A percentile compares a stretch with the other conserved stretches of the same genome.
These are phyloP conservation scores for Parasitella parasitica DNA, from an alignment of 371 early-diverging fungal species.

Conservation along the genomic window DNA sequence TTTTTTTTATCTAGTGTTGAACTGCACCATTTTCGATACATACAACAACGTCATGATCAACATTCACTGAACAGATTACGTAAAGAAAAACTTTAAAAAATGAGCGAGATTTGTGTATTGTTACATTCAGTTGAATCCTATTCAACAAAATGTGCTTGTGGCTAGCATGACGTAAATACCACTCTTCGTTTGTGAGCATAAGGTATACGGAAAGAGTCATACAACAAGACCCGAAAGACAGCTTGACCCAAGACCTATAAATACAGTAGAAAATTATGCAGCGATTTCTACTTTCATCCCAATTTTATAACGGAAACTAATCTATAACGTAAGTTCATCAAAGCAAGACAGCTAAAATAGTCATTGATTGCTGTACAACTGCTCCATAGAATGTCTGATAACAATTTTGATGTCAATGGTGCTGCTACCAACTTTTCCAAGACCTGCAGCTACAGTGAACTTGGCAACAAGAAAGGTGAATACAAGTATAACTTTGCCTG, in stretches of 20 bases:
- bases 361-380: neutral
- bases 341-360: neutral
- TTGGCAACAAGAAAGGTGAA: neutral
- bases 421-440: neutral
- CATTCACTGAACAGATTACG: neutral
- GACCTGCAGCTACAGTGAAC: neutral
- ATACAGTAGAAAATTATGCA: neutral
- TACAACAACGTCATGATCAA: neutral
- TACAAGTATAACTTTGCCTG: constrained; percentile 5
- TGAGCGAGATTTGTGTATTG: neutral
- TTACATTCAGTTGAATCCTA: neutral
- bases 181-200: neutral
- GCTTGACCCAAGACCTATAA: too few species aligned
- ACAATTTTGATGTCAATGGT: neutral
- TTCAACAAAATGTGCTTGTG: neutral
- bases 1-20: neutral
- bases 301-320: too few species aligned
- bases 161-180: neutral
- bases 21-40: neutral
- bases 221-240: neutral
- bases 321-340: neutral
- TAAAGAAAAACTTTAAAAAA: too few species aligned
- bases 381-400: neutral
- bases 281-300: too few species aligned
- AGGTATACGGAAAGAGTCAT: neutral